Conservation (phyloP, 306 rosid species). For the Vigna nakashimae region DNA sequence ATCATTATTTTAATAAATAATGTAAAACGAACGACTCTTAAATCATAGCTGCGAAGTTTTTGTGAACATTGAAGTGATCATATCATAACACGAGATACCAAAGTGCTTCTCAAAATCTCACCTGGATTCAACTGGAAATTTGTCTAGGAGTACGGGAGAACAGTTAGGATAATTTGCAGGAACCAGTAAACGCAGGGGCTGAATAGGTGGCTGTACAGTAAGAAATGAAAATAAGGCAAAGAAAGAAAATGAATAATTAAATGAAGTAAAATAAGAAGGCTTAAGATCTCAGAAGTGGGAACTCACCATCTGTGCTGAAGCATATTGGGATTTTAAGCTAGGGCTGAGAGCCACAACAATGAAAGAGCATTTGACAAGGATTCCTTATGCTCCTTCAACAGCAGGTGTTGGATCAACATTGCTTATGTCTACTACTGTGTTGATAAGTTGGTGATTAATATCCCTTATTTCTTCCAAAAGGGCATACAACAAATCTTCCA, state of each 20-base stretch:
- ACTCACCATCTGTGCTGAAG: slow-evolving; percentile 80
- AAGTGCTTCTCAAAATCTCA: slow-evolving; percentile 19
- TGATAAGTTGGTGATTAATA: slow-evolving; percentile 81
- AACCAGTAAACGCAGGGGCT: slow-evolving; percentile 86
- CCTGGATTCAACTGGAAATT: no score
- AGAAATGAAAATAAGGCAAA: slow-evolving; percentile 41
- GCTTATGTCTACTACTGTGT: slow-evolving; percentile 83
- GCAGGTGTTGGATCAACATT: slow-evolving; percentile 74
- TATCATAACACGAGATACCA: slow-evolving; percentile 26
- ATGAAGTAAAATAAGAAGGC: neutral
- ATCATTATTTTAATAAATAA: neutral
- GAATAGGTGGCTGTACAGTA: slow-evolving; percentile 84
- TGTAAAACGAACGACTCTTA: neutral
- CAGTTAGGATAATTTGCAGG: slow-evolving; percentile 95
- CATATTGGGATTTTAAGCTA: slow-evolving; percentile 77
- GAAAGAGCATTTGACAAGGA: slow-evolving; percentile 85
- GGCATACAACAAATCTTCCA: slow-evolving; percentile 54
- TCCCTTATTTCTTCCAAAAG: slow-evolving; percentile 88
- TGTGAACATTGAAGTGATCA: neutral
- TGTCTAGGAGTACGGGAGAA: no score
- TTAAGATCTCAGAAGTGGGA: slow-evolving; percentile 29
- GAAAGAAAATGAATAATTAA: slow-evolving; percentile 10
- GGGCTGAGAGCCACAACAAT: slow-evolving; percentile 91
- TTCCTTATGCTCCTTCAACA: slow-evolving; percentile 78
- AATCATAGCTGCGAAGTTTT: neutral